Evolutionary conservation across 2,329 filamentous ascomycete species (phyloP), one percentile per base, ranked within the genome.

Genomic region (Hypoxylon sp.): DNA sequence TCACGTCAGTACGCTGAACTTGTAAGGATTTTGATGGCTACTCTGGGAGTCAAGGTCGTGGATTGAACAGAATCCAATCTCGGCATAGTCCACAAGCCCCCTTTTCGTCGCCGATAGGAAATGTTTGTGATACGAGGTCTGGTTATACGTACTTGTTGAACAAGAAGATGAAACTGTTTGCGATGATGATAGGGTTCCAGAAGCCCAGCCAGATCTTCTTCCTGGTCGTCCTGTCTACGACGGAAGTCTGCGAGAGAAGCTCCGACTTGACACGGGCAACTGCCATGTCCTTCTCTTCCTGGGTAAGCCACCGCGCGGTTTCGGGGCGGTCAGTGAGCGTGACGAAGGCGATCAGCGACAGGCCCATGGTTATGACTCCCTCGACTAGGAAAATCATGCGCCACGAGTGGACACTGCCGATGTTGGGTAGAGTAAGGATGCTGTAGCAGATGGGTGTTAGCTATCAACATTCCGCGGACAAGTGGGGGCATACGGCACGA

Each of bases 281-380:
- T 0, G 87, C 87, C 2, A 91, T 74, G 18, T 84, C 82, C 67
- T 88, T 89, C 69, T 91, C 88, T 35, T 86, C 86, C 20, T 81
- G 76, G 0, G 78, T 79, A 1, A 91, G 79, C 88, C 88, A 91
- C 10, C 77, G 75, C 0, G 88, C 88, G 0, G 87, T 88, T 52
- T 82, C 86, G 0, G 88, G 88, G 0, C 87, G 80, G 69, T 91
- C 88, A 0, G 88, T 90, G 15, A 91, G 74, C 0, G 84, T 87
- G 65, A 87, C 63, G 69, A 89, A 88, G 1, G 82, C 74, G 29
- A 90, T 76, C 1, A 90, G n/a, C 0, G 81, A 79, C 0, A 90
- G 71, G 0, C 79, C 77, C 55, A 71, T 69, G 0, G 71, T 74
- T 65, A 88, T 81, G 63, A 88, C 83, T 3, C 86, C 86, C 37